Percentiles rank a stretch among this genome's conserved stretches.
Conservation (phyloP, 768 basidiomycete genomes). For the Suillus clintonianus region DNA sequence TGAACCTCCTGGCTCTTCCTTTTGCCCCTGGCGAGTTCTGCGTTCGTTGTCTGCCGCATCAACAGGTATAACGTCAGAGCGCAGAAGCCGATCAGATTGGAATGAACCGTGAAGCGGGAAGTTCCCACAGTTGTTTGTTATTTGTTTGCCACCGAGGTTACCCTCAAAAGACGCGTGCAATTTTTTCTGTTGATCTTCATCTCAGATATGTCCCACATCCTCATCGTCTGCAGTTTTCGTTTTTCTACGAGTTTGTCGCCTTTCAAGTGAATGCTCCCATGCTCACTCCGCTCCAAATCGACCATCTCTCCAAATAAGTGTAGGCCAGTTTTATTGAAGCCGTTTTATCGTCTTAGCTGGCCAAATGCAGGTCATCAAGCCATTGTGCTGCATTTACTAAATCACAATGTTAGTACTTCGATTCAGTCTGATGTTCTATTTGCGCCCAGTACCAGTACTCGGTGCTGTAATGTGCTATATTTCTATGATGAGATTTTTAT, state of each 20-base stretch:
- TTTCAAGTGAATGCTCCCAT: not conserved
- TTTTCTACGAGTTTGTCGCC: conserved; percentile 55
- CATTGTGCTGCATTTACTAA: not conserved
- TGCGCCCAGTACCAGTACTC: not conserved
- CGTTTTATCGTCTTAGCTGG: not conserved
- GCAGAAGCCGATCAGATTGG: too few relatives aligned
- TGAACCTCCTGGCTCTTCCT: not conserved
- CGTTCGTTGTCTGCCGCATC: not conserved
- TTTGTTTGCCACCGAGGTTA: not conserved
- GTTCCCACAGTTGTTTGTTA: not conserved
- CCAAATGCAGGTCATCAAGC: not conserved
- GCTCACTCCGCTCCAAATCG: not conserved
- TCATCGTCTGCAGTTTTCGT: conserved; percentile 86
- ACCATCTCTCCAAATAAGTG: not conserved
- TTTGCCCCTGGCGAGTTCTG: not conserved
- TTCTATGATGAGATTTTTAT: conserved; percentile 21
- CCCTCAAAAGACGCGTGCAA: not conserved
- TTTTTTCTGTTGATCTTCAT: not conserved
- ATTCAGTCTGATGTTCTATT: not conserved
- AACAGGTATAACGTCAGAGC: not conserved
- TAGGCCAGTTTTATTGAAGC: not conserved
- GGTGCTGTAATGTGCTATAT: not conserved
- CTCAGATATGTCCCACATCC: conserved; percentile 64
- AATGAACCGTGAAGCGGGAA: too few relatives aligned
- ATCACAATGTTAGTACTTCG: not conserved